These are phyloP conservation scores for Diaporthe citriasiana DNA, from an alignment of 2,329 filamentous ascomycete species.

Conservation along the genomic window DNA sequence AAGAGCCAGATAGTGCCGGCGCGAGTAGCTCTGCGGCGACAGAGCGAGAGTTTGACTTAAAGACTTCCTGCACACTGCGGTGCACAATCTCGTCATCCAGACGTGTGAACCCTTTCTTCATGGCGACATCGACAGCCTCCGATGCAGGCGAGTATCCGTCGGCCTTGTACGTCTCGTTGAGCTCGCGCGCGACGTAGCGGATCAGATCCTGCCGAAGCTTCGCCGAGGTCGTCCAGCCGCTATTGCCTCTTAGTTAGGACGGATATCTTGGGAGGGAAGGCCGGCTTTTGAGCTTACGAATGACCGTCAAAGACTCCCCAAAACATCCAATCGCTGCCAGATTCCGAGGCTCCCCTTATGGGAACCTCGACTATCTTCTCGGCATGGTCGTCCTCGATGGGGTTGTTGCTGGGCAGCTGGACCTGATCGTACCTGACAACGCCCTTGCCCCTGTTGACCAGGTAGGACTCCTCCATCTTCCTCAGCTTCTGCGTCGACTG, in stretches of 20 bases:
- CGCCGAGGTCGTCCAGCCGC: constrained; percentile 97
- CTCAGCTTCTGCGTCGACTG: constrained; percentile 92
- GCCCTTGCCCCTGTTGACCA: constrained; percentile 89
- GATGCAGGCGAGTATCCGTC: constrained; percentile 76
- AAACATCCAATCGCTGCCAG: constrained; percentile 96
- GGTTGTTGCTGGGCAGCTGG: constrained; percentile 95
- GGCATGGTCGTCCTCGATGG: constrained; percentile 97
- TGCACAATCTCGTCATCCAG: constrained; percentile 96
- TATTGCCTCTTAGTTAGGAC: constrained; percentile 55
- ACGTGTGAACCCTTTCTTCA: constrained; percentile 90
- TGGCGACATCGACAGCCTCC: constrained; percentile 88
- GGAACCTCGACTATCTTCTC: constrained; percentile 98
- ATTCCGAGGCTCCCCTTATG: constrained; percentile 62
- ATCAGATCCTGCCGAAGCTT: constrained; percentile 95
- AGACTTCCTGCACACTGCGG: constrained; percentile 90
- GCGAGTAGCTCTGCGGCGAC: constrained; percentile 92
- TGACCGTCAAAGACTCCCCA: constrained; percentile 99
- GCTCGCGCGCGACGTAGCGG: constrained; percentile 90
- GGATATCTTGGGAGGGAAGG: no score
- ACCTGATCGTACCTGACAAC: constrained; percentile 96
- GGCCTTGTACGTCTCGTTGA: constrained; percentile 91
- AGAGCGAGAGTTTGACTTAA: constrained; percentile 90
- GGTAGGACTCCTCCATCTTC: constrained; percentile 90
- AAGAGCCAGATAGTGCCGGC: constrained; percentile 96
- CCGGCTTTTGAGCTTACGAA: constrained; percentile 71